Evolutionary conservation across 805 yeast genomes (phyloP).

Genomic region (Ogataea corticis): DNA sequence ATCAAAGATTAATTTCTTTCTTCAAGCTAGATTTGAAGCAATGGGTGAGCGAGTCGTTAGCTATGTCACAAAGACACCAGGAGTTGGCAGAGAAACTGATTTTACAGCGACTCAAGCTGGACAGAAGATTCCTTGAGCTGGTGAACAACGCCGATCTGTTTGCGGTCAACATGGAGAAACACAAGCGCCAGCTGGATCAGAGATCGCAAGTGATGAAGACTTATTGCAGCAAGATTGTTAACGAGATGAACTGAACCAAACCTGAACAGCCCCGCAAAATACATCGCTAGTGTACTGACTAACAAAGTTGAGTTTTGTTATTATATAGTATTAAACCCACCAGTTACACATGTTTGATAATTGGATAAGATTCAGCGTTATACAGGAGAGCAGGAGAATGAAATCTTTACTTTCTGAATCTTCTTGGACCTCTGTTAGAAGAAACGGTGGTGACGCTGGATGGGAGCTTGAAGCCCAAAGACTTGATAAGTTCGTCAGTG

Average conservation of each 20-base stretch:
- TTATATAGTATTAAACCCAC: conserved; percentile 10
- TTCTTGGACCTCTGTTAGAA: conserved; percentile 87
- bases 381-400: conserved; percentile 13
- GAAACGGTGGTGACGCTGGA: conserved; percentile 83
- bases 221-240: conserved; percentile 43
- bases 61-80: conserved; percentile 35
- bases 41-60: conserved; percentile 42
- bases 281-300: background rate
- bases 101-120: conserved; percentile 40
- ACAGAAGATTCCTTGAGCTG: conserved; percentile 35
- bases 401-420: conserved; percentile 73
- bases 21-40: conserved; percentile 19
- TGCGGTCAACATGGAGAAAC: conserved; percentile 22
- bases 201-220: conserved; percentile 41
- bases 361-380: conserved; percentile 15
- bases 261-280: too few species aligned
- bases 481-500: conserved; percentile 92
- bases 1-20: conserved; percentile 18
- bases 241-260: conserved; percentile 19
- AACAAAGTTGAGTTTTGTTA: conserved; percentile 2
- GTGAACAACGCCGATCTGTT: conserved; percentile 21
- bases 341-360: conserved; percentile 1
- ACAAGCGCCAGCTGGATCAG: conserved; percentile 36
- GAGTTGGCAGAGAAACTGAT: conserved; percentile 37
- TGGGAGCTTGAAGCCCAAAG: conserved; percentile 90